Evolutionary conservation across 2,329 filamentous ascomycete species (phyloP).

Genomic region (Coleophoma crateriformis): DNA sequence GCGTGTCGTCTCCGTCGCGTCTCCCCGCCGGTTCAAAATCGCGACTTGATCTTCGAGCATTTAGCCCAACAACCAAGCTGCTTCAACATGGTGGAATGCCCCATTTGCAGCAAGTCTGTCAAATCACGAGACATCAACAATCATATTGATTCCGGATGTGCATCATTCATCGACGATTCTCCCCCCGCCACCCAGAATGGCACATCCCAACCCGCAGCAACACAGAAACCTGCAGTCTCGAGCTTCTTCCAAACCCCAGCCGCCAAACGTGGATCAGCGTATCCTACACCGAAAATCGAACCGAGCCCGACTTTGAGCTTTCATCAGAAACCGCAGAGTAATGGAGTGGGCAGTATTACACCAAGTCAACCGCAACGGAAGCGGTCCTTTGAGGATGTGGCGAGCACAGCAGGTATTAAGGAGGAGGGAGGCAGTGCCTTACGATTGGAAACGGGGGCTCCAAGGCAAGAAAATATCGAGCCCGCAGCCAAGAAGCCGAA

Average conservation of each 20-base stretch:
- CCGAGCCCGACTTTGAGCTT: slow-evolving; percentile 26
- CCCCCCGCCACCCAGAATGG: slow-evolving; percentile 27
- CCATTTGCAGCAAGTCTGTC: slow-evolving; percentile 73
- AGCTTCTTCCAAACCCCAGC: slow-evolving; percentile 58
- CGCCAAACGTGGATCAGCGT: slow-evolving; percentile 42
- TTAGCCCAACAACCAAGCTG: not conserved
- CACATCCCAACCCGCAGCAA: slow-evolving; percentile 39
- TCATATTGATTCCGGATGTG: slow-evolving; percentile 83
- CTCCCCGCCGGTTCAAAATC: too few species aligned
- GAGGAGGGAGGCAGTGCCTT: slow-evolving; percentile 5
- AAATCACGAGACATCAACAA: slow-evolving; percentile 74
- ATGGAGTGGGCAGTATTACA: slow-evolving; percentile 15
- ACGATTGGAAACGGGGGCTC: too few species aligned
- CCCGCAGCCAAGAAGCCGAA: slow-evolving; percentile 58
- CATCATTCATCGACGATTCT: slow-evolving; percentile 53
- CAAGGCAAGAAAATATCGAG: not conserved
- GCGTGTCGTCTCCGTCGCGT: too few species aligned
- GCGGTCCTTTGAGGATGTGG: slow-evolving; percentile 24
- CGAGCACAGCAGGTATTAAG: not conserved
- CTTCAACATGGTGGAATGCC: slow-evolving; percentile 59
- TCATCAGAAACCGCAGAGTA: slow-evolving; percentile 27
- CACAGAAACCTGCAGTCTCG: slow-evolving; percentile 37
- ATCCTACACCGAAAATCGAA: slow-evolving; percentile 20
- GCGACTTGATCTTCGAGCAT: too few species aligned
- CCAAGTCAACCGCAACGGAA: slow-evolving; percentile 18